Percentiles rank a stretch among this genome's conserved stretches.
phyloP scores from a whole-genome alignment of 1,284 basidiomycete genomes.

The Chalciporus sp. region DNA sequence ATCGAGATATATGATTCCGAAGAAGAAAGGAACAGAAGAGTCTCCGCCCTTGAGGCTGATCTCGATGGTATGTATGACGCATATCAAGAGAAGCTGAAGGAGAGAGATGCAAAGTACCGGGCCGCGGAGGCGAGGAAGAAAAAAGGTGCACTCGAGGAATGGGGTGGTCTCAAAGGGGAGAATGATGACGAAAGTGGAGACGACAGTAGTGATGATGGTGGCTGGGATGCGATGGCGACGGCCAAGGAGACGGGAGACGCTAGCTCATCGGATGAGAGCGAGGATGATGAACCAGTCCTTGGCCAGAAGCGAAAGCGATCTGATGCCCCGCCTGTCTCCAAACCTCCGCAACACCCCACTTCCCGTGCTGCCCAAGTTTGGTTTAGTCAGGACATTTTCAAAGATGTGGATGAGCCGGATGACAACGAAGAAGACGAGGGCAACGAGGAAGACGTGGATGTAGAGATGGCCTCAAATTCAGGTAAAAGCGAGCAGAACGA shows the following conservation, averaged over 20 bases:
- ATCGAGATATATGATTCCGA: constrained; percentile 64
- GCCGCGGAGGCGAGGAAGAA: constrained; percentile 83
- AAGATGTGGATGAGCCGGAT: constrained; percentile 52
- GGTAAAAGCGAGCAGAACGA: constrained; percentile 29
- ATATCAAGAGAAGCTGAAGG: constrained; percentile 82
- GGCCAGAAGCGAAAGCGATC: constrained; percentile 47
- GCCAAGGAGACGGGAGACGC: constrained; percentile 64
- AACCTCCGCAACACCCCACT: constrained; percentile 43
- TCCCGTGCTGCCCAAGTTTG: constrained; percentile 71
- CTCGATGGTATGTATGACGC: constrained; percentile 89
- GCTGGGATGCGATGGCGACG: constrained; percentile 74
- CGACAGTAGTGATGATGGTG: constrained; percentile 58
- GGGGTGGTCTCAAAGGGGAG: constrained; percentile 70
- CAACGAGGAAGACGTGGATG: constrained; percentile 41
- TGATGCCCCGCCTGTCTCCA: constrained; percentile 36
- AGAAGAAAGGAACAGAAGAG: constrained; percentile 70
- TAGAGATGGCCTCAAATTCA: constrained; percentile 19
- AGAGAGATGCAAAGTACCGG: constrained; percentile 89
- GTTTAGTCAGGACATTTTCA: constrained; percentile 96
- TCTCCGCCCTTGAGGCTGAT: constrained; percentile 76
- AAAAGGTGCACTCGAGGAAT: constrained; percentile 73
- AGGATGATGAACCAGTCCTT: constrained; percentile 43
- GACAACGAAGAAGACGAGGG: constrained; percentile 41
- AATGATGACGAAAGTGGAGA: constrained; percentile 53
- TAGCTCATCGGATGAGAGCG: constrained; percentile 60